Base-by-base conservation (phyloP, 2,329 filamentous ascomycete species). In the Graphilbum fragrans region DNA sequence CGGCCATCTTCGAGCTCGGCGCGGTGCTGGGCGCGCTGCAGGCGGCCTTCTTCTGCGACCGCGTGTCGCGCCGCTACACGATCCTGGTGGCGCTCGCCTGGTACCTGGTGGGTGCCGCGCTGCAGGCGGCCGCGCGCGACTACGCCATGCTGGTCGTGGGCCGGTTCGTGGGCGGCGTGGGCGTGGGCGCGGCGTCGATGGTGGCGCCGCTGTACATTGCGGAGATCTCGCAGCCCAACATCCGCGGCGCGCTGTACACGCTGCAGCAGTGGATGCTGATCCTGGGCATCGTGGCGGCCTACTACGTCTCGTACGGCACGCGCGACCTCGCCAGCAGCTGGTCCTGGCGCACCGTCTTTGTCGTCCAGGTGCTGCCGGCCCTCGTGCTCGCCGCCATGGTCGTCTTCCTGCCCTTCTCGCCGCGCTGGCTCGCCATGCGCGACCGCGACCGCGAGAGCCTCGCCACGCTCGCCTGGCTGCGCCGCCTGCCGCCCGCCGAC, bases 251-350 rank as follows among this genome's bases (percentile, higher is more conserved):
- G 33, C 66, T 87, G 25, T 79, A 86, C 16, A 77, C 80, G 41
- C 70, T 75, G 34, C 81, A 86, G 56, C 82, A 86, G 56, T 81
- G 80, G 66, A 78, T 80, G 20, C 86, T 87, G 46, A 67, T 72
- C 32, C 66, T 66, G 37, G 74, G 68, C 3, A 65, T 65, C 43
- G 63, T 72, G 3, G 56, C 72, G 22, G 65, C 69, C 2, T 75
- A 65, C 50, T 74, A 67, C 64, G 70, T 70, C 29, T 69, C 67
- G 0, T 75, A 72, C 42, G 70, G 62, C 1, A 72, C 69, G 0
- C 33, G 18, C 40, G 34, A 18, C 14, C 10, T 35, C 33, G 17
- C 10, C 18, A 17, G 33, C 33, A 17, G 18, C 33, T n/a, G 16
- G 33, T 9, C 49, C 2, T 46, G 44, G 19, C 33, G 33, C 33